Evolutionary conservation across 2,329 filamentous ascomycete genomes (phyloP), one percentile per base, ranked within the genome.

Genomic region (Xylariales sp.): DNA sequence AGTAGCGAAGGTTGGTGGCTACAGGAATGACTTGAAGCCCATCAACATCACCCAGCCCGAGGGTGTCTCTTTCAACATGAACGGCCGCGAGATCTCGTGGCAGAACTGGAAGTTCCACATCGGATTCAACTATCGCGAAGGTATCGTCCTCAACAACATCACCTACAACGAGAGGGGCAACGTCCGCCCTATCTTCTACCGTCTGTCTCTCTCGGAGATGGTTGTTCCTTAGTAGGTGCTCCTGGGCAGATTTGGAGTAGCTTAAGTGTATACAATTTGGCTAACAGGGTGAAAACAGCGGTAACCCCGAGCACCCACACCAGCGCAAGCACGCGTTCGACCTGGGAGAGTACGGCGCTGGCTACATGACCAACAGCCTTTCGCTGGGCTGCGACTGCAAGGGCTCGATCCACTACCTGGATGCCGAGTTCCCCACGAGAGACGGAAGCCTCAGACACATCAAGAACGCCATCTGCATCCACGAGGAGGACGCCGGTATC

Each of bases 61-160:
- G 51, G 90, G 90, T 13, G 88, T 95, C 1, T 93, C 87, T 0
- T 96, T 95, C 69, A 79, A 73, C 15, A 68, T 95, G 48, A 74
- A 82, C 3, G 87, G 87, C 2, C 69, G 88, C 10, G 77, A 78
- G 31, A 74, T 95, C 35, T 78, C 81, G 47, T 95, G 90, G 90
- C 89, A 95, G 61, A 95, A 94, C 57, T 96, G 88, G 85, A 91
- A 78, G 52, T 78, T 95, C 47, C 90, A 95, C 59, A 78, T 96
- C 42, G 90, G 90, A 17, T 96, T 95, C 76, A 95, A 95, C 70
- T 93, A 95, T 67, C 78, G 87, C 18, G 90, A 96, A 63, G 90
- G 90, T 16, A 84, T 95, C 49, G 85, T 95, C 3, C 70, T 96
- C 6, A 93, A 86, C 62, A 88, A 95, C 65, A 89, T 95, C 56